These are phyloP conservation scores for Nakazawaea laoshanensis DNA, from an alignment of 805 yeast species.

Conservation along the genomic window DNA sequence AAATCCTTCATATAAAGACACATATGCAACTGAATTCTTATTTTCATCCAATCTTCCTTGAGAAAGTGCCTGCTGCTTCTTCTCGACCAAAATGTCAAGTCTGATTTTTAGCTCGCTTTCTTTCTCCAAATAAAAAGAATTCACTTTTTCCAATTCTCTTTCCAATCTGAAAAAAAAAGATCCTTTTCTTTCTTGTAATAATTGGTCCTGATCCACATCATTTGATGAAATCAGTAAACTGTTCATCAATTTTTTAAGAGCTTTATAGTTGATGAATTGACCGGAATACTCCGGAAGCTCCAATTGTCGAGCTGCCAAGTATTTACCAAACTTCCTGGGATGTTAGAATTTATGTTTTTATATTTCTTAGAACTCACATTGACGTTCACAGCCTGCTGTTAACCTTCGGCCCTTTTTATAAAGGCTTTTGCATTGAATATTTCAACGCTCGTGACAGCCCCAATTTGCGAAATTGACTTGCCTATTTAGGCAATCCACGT, in stretches of 20 bases:
- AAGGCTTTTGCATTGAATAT: too few species aligned
- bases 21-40: constrained; percentile 67
- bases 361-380: too few species aligned
- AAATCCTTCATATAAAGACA: constrained; percentile 80
- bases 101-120: constrained; percentile 81
- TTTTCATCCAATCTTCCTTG: constrained; percentile 36
- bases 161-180: constrained; percentile 84
- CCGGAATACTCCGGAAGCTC: constrained; percentile 94
- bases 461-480: neutral
- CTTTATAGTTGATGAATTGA: constrained; percentile 91
- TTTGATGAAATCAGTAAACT: constrained; percentile 50
- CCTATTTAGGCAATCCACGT: too few species aligned
- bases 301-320: constrained; percentile 86
- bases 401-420: too few species aligned
- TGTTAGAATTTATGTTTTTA: too few species aligned
- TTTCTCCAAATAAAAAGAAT: constrained; percentile 83
- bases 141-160: constrained; percentile 92
- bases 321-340: constrained; percentile 82
- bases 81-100: constrained; percentile 66
- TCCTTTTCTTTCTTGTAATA: constrained; percentile 83
- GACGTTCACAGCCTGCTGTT: too few species aligned
- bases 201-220: constrained; percentile 29
- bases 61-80: constrained; percentile 45
- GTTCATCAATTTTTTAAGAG: constrained; percentile 84
- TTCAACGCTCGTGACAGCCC: too few species aligned